These are phyloP conservation scores for Luffa acutangula DNA, from an alignment of 306 rosid genomes.

Conservation along the genomic window DNA sequence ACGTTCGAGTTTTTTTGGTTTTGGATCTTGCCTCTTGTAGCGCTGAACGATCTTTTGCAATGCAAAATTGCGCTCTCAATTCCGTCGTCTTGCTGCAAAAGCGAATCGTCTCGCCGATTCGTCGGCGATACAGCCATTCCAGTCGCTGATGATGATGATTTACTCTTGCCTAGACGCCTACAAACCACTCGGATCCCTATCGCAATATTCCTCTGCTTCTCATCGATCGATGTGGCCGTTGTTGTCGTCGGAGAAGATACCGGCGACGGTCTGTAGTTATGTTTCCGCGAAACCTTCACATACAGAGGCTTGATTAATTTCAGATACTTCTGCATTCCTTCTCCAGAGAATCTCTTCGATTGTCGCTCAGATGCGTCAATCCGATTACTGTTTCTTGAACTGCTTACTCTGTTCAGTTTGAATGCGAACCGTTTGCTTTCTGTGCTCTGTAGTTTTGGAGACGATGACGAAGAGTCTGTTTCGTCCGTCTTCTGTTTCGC, in stretches of 20 bases:
- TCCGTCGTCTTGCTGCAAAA: slow-evolving; percentile 64
- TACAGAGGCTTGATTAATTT: slow-evolving; percentile 16
- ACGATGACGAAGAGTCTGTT: neutral
- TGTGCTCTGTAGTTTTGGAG: slow-evolving; percentile 5
- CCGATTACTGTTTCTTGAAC: slow-evolving; percentile 20
- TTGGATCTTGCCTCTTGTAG: slow-evolving; percentile 42
- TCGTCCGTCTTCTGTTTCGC: slow-evolving; percentile 11
- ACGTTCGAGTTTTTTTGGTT: neutral
- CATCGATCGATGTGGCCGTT: slow-evolving; percentile 24
- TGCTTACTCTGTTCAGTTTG: slow-evolving; percentile 39
- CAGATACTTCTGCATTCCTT: slow-evolving; percentile 44
- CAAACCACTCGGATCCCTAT: slow-evolving; percentile 38
- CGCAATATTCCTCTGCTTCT: slow-evolving; percentile 39
- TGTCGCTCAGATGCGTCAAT: slow-evolving; percentile 15
- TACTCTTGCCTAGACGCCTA: slow-evolving; percentile 64
- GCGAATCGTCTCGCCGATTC: slow-evolving; percentile 59
- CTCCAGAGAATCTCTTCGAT: slow-evolving; percentile 42
- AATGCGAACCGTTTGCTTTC: slow-evolving; percentile 18
- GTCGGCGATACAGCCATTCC: slow-evolving; percentile 27
- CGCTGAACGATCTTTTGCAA: slow-evolving; percentile 71
- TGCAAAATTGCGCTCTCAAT: slow-evolving; percentile 89
- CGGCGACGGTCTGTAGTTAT: neutral
- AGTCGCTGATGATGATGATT: slow-evolving; percentile 35
- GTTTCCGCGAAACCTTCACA: neutral
- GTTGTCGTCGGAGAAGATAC: slow-evolving; percentile 19